A percentile compares a stretch with the other conserved stretches of the same genome.
phyloP scores from a whole-genome alignment of 345 rosid species.

The Arabidopsis arenosa region DNA sequence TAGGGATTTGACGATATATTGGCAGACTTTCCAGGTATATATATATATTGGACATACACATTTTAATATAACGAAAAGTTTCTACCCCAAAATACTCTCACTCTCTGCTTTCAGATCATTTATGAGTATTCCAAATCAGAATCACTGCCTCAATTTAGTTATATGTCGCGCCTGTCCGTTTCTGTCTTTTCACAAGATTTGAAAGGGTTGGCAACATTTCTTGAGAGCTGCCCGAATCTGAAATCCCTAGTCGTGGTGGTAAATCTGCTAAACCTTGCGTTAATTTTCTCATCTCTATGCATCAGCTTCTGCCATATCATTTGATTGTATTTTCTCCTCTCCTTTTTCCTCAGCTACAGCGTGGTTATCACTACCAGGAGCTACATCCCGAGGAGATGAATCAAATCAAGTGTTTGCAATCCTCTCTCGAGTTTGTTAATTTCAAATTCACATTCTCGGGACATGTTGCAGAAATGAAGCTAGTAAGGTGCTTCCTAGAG shows the following conservation, averaged over 20 bases:
- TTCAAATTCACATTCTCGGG: too few relatives aligned
- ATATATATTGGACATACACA: too few relatives aligned
- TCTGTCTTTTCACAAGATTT: not conserved
- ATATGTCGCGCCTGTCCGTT: not conserved
- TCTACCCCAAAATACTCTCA: not conserved
- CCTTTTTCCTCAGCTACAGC: not conserved
- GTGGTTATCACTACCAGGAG: too few relatives aligned
- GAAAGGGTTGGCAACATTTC: not conserved
- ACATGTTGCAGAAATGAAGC: too few relatives aligned
- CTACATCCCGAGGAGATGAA: not conserved
- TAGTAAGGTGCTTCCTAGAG: not conserved
- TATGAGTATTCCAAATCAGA: not conserved
- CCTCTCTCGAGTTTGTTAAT: not conserved
- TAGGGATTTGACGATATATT: not conserved
- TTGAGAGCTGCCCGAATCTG: conserved; percentile 18
- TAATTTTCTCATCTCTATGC: not conserved
- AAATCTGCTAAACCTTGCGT: not conserved
- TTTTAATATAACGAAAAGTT: too few relatives aligned
- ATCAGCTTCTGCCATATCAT: not conserved
- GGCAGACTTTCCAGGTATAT: not conserved
- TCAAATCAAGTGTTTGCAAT: not conserved
- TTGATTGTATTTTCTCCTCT: not conserved
- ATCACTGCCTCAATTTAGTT: conserved; percentile 7
- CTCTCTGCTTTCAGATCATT: not conserved
- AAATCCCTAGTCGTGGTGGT: conserved; percentile 8